Conservation (phyloP, 73 alveolate genomes). For the Stentor roeselii region DNA sequence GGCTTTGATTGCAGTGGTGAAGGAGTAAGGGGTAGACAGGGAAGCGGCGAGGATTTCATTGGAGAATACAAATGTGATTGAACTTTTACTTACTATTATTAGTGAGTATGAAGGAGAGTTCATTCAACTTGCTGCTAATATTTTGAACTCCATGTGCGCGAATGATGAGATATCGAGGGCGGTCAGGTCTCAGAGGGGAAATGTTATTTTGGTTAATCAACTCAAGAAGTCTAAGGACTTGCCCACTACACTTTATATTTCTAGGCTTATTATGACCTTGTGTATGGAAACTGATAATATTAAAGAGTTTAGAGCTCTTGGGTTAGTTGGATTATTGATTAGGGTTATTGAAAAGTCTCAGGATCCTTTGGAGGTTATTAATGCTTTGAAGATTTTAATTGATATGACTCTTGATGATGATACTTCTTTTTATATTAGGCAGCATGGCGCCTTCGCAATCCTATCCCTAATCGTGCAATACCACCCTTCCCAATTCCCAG, state of each 20-base stretch:
- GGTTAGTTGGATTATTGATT: slow-evolving; percentile 35
- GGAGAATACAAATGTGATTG: slow-evolving; percentile 40
- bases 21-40: slow-evolving; percentile 33
- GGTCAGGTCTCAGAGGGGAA: slow-evolving; percentile 37
- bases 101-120: slow-evolving; percentile 49
- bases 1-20: slow-evolving; percentile 36
- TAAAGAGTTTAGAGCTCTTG: slow-evolving; percentile 46
- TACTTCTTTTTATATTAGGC: slow-evolving; percentile 50
- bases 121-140: slow-evolving; percentile 37
- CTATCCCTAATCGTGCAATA: slow-evolving; percentile 27
- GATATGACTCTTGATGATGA: slow-evolving; percentile 58
- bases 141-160: slow-evolving; percentile 37
- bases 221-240: slow-evolving; percentile 28
- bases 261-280: slow-evolving; percentile 48
- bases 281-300: slow-evolving; percentile 52
- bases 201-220: slow-evolving; percentile 37
- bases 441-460: slow-evolving; percentile 51
- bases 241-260: slow-evolving; percentile 38
- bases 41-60: slow-evolving; percentile 23
- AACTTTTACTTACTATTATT: slow-evolving; percentile 38
- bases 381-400: slow-evolving; percentile 41
- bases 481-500: slow-evolving; percentile 28
- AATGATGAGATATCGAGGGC: slow-evolving; percentile 33
- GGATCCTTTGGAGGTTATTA: slow-evolving; percentile 41
- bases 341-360: slow-evolving; percentile 33